Conservation (phyloP, 306 rosid species). For the Prunus salicina region DNA sequence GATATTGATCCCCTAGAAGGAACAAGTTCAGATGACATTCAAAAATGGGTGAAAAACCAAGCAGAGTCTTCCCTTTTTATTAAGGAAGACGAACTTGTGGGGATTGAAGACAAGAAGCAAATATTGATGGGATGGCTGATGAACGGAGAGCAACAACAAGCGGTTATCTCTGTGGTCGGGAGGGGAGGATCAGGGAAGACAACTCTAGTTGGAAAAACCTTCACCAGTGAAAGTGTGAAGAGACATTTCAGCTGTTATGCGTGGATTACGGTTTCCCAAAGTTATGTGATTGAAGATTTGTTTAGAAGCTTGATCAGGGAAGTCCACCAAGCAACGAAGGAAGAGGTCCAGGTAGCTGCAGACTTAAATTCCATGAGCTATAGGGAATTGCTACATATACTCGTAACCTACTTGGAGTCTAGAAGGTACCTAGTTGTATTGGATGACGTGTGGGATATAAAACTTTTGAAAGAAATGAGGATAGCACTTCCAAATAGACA, state of each 20-base stretch:
- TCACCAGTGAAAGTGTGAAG: not conserved
- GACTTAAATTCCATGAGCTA: constrained; percentile 6
- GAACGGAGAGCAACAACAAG: too few relatives aligned
- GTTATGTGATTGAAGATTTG: constrained; percentile 17
- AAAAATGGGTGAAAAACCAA: not conserved
- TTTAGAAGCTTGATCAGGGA: constrained; percentile 18
- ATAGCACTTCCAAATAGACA: constrained; percentile 6
- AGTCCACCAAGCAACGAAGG: not conserved
- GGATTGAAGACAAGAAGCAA: not conserved
- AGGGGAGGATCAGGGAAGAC: too few relatives aligned
- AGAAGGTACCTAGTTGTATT: not conserved
- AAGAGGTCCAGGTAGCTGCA: not conserved
- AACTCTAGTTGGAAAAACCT: not conserved
- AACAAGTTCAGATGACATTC: not conserved
- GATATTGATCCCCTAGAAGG: not conserved
- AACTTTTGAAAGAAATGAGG: constrained; percentile 1
- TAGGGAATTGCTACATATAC: constrained; percentile 6
- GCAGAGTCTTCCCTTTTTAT: not conserved
- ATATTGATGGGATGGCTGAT: too few relatives aligned
- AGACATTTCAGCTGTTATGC: not conserved
- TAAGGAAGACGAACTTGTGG: constrained; percentile 4
- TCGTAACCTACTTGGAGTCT: constrained; percentile 4
- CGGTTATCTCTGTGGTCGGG: too few relatives aligned
- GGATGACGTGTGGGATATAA: constrained; percentile 18
- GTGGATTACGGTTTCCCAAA: constrained; percentile 17